Evolutionary conservation across 2,329 filamentous ascomycete genomes (phyloP).

Genomic region (Exophiala aquamarina): DNA sequence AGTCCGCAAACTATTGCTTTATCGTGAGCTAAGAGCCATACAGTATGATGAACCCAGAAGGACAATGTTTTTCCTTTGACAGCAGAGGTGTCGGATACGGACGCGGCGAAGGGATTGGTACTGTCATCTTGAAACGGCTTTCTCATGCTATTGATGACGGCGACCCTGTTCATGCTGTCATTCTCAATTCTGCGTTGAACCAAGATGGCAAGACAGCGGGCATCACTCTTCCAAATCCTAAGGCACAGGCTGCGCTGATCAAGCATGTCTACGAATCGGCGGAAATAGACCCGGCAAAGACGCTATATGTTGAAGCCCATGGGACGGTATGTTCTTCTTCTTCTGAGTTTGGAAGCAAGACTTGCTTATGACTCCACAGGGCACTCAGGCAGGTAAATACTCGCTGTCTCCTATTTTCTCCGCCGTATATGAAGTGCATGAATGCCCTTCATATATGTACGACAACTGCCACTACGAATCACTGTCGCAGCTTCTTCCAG

Average conservation of each 20-base stretch:
- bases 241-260: slow-evolving; percentile 16
- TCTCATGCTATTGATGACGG: slow-evolving; percentile 34
- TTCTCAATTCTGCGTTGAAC: slow-evolving; percentile 38
- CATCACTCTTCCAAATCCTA: slow-evolving; percentile 10
- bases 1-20: too few species aligned
- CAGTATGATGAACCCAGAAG: too few species aligned
- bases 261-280: background rate
- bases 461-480: too few species aligned
- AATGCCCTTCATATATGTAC: too few species aligned
- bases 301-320: slow-evolving; percentile 35
- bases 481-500: too few species aligned
- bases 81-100: slow-evolving; percentile 28
- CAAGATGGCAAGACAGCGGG: slow-evolving; percentile 24
- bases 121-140: slow-evolving; percentile 37
- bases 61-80: too few species aligned
- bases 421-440: too few species aligned
- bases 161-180: slow-evolving; percentile 37
- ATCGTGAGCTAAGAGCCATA: too few species aligned
- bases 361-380: too few species aligned
- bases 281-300: slow-evolving; percentile 42
- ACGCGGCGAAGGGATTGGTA: slow-evolving; percentile 38
- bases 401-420: too few species aligned
- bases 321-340: too few species aligned
- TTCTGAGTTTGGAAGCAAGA: too few species aligned
- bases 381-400: slow-evolving; percentile 38